Base-by-base conservation (phyloP, 805 yeast genomes). In the Ogataea nakhonphanomensis region DNA sequence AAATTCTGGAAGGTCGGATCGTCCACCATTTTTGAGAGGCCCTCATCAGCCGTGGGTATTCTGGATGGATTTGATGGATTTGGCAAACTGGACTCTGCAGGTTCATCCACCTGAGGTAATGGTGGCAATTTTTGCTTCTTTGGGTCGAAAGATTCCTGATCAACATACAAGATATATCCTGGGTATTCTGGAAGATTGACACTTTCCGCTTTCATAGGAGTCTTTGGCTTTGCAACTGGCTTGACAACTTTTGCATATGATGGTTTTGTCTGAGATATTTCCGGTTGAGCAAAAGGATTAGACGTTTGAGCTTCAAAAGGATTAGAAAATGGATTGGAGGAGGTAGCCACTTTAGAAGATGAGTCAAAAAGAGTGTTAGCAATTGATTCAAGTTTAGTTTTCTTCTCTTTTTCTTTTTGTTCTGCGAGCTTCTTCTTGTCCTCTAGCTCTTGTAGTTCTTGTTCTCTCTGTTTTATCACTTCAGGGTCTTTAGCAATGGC, bases 1-100 rank as follows among this genome's bases (percentile, higher is more conserved):
- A 93, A 93, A 44, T 79, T 75, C 55, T 85, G 87, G 62, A 93
- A 93, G 6, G 75, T 76, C 41, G 77, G 78, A 57, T 90, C 96
- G 46, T 85, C 84, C 38, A 84, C 62, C 64, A 79, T 68, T 37
- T 69, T 71, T 2, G 78, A 66, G 12, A 79, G 61, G 30, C 70
- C 70, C 42, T 73, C 76, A 1, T 76, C 71, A 22, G 41, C 49
- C 63, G 70, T 48, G 58, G 72, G 45, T 62, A 59, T 48, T 17
- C 46, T 50, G 11, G 54, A 53, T 20, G 49, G 41, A n/a, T 50
- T 51, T 1, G 53, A 44, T 5, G 53, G 31, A 7, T 45, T 24
- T 2, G 44, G 29, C 15, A 37, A 35, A 1, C 42, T 5, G 10
- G 35, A 17, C 8, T 36, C 17, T 27, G 32, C 32, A 13, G 34